A percentile compares a stretch with the other conserved stretches of the same genome.
These are phyloP conservation scores for Xylaria bambusicola DNA, from an alignment of 495 filamentous ascomycete species.

Conservation along the genomic window DNA sequence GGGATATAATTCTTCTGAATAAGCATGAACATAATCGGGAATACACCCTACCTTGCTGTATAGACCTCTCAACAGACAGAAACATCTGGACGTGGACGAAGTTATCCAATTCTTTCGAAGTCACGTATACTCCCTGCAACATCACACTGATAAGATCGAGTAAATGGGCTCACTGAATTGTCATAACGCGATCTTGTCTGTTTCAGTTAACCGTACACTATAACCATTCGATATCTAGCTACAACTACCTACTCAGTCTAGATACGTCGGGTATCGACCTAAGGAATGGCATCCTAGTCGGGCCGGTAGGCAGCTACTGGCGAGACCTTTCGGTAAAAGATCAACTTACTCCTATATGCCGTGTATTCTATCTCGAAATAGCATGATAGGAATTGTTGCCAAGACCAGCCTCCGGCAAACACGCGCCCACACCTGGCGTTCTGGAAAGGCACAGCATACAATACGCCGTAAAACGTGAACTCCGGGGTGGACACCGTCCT, in stretches of 20 bases:
- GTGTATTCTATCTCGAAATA: conserved; percentile 2
- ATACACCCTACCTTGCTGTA: conserved; percentile 5
- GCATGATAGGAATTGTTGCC: background rate
- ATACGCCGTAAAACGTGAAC: background rate
- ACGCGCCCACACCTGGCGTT: background rate
- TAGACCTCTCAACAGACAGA: conserved; percentile 6
- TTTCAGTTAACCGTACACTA: conserved; percentile 3
- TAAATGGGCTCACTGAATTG: too few relatives aligned
- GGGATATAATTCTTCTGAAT: background rate
- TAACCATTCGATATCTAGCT: background rate
- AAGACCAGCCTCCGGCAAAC: background rate
- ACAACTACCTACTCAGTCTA: too few relatives aligned
- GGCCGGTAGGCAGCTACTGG: background rate
- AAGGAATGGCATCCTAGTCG: conserved; percentile 13
- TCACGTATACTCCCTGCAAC: too few relatives aligned
- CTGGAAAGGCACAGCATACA: background rate
- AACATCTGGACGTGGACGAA: too few relatives aligned
- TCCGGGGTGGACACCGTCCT: background rate
- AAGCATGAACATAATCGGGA: background rate
- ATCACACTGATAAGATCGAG: too few relatives aligned
- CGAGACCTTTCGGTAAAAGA: background rate
- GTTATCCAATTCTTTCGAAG: too few relatives aligned
- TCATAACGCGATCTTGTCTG: too few relatives aligned
- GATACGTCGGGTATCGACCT: background rate
- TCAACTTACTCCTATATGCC: conserved; percentile 1